Evolutionary conservation across 352 stramenopile genomes (phyloP).

Genomic region (Aphanomyces cochlioides): DNA sequence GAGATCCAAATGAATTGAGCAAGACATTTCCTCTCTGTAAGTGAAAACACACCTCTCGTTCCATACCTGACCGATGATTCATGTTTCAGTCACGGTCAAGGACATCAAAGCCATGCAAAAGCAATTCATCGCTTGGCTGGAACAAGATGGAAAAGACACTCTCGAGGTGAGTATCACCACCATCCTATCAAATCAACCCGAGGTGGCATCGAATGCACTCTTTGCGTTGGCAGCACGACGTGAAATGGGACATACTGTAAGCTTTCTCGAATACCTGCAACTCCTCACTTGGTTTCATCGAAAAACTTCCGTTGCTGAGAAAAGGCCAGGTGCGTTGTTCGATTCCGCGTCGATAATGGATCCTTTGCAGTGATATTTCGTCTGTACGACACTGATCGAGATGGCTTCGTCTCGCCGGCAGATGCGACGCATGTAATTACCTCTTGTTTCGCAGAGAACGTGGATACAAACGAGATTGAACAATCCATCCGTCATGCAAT

Average conservation of each 20-base stretch:
- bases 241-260: not conserved
- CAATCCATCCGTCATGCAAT: not conserved
- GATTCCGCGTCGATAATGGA: not conserved
- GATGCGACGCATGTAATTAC: not conserved
- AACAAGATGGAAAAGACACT: not conserved
- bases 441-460: not conserved
- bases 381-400: constrained; percentile 14
- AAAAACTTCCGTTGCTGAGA: constrained; percentile 10
- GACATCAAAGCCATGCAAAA: constrained; percentile 23
- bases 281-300: constrained; percentile 16
- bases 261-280: constrained; percentile 8
- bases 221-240: not conserved
- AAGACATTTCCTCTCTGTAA: constrained; percentile 15
- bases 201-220: constrained; percentile 2
- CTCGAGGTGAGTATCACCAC: not conserved
- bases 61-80: not conserved
- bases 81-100: constrained; percentile 9
- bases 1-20: not conserved
- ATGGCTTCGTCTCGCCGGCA: constrained; percentile 19
- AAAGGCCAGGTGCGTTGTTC: constrained; percentile 3
- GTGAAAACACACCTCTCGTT: not conserved
- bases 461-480: not conserved
- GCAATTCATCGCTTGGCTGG: constrained; percentile 12
- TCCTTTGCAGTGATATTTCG: constrained; percentile 21
- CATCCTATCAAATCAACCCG: not conserved